These are phyloP conservation scores for Xylariaceae sp. DNA, from an alignment of 2,329 filamentous ascomycete species.

Conservation along the genomic window DNA sequence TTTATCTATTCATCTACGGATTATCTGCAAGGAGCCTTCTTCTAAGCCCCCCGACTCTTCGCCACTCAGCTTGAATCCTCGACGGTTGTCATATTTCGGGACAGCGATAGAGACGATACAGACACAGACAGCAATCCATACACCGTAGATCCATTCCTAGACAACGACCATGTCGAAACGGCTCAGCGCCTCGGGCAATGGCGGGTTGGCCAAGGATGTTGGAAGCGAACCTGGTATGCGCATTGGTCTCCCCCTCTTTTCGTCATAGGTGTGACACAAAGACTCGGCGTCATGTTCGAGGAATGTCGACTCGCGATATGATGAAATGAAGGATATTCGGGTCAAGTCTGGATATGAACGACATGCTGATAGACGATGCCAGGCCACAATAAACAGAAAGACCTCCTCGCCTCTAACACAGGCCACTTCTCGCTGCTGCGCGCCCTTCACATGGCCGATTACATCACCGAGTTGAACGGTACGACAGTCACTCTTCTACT, in stretches of 20 bases:
- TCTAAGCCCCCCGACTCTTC: not conserved
- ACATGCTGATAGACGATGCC: constrained; percentile 16
- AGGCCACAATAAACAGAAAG: constrained; percentile 72
- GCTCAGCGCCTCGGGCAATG: constrained; percentile 46
- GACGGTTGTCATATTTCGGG: not conserved
- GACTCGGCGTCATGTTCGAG: not conserved
- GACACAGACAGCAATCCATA: not conserved
- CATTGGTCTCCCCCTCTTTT: constrained; percentile 1
- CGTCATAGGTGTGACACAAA: constrained; percentile 1
- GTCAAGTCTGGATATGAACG: not conserved
- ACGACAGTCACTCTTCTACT: too few relatives aligned
- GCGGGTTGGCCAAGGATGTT: constrained; percentile 40
- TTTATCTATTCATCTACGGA: too few relatives aligned
- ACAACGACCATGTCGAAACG: constrained; percentile 56
- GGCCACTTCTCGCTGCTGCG: constrained; percentile 68
- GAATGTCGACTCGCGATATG: not conserved
- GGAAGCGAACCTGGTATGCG: constrained; percentile 40
- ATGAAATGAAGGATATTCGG: not conserved
- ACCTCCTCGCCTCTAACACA: constrained; percentile 61
- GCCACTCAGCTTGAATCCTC: too few relatives aligned
- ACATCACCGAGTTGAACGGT: constrained; percentile 81
- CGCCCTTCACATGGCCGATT: constrained; percentile 72
- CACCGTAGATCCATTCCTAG: not conserved
- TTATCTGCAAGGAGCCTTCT: not conserved
- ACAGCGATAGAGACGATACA: not conserved